Evolutionary conservation across 768 basidiomycete species (phyloP).

Genomic region (Collybia mongolica): DNA sequence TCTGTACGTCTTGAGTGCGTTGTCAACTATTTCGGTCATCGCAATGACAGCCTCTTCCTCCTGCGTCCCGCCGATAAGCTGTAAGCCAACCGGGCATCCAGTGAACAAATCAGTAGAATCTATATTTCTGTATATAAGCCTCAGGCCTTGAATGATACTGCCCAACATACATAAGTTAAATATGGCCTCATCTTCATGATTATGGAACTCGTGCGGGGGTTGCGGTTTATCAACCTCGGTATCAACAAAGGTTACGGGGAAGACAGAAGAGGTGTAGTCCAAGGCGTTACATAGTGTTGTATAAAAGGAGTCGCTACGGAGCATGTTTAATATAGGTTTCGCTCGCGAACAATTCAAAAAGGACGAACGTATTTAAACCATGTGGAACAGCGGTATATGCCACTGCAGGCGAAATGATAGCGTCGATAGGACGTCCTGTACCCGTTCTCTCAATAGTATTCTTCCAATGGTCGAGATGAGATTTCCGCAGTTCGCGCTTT

Average conservation of each 20-base stretch:
- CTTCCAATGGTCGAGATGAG: constrained; percentile 65
- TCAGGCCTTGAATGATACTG: background rate
- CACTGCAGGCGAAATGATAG: constrained; percentile 64
- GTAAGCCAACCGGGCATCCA: constrained; percentile 61
- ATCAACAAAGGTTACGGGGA: constrained; percentile 68
- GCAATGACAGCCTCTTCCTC: constrained; percentile 74
- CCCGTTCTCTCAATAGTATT: constrained; percentile 47
- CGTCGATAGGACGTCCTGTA: constrained; percentile 71
- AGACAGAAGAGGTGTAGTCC: constrained; percentile 57
- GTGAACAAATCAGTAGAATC: constrained; percentile 55
- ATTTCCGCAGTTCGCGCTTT: constrained; percentile 49
- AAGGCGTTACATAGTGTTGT: constrained; percentile 65
- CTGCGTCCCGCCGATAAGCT: constrained; percentile 62
- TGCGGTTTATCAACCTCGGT: constrained; percentile 46
- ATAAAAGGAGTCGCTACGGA: constrained; percentile 51
- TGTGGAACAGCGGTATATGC: constrained; percentile 64
- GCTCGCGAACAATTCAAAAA: background rate
- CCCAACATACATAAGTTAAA: constrained; percentile 52
- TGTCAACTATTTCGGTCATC: constrained; percentile 65
- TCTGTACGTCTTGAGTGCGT: constrained; percentile 38
- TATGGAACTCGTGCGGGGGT: constrained; percentile 49
- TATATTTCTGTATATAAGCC: constrained; percentile 15
- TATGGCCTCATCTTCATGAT: constrained; percentile 47
- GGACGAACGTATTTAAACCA: constrained; percentile 49
- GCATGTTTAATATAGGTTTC: background rate